Percentiles rank a stretch among this genome's conserved stretches.
These are phyloP conservation scores for Podospora didyma DNA, from an alignment of 495 filamentous ascomycete species.

Conservation along the genomic window DNA sequence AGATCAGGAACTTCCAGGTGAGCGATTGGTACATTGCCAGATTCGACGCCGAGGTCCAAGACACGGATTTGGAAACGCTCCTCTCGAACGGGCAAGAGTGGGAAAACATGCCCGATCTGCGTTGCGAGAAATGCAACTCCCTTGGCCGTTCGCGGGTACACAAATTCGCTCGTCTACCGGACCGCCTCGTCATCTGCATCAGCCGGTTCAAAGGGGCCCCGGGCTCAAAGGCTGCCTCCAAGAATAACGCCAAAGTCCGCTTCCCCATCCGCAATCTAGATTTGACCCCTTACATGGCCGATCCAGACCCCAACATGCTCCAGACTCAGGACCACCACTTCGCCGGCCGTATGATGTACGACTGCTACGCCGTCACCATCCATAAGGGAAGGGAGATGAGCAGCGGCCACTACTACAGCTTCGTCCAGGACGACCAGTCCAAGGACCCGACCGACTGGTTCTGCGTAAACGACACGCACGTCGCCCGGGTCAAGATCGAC, in stretches of 20 bases:
- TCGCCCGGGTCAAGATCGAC: constrained; percentile 27
- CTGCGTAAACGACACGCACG: constrained; percentile 26
- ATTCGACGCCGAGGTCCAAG: constrained; percentile 10
- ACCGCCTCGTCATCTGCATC: constrained; percentile 30
- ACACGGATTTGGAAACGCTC: constrained; percentile 17
- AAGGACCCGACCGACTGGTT: constrained; percentile 29
- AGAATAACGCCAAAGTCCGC: constrained; percentile 24
- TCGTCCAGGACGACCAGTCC: constrained; percentile 28
- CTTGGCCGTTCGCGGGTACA: constrained; percentile 23
- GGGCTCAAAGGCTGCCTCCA: constrained; percentile 9
- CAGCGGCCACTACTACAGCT: constrained; percentile 43
- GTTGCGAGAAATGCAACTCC: constrained; percentile 29
- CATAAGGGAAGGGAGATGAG: constrained; percentile 26
- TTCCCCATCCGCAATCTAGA: constrained; percentile 37
- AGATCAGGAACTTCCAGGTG: constrained; percentile 18
- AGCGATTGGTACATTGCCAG: constrained; percentile 21
- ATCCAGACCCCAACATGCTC: constrained; percentile 9
- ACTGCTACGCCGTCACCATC: constrained; percentile 42
- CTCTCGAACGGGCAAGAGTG: constrained; percentile 13
- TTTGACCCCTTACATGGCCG: constrained; percentile 27
- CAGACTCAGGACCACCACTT: constrained; percentile 21
- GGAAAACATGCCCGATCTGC: constrained; percentile 13
- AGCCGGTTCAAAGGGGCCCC: constrained; percentile 21
- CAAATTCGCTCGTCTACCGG: constrained; percentile 30
- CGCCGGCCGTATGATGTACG: constrained; percentile 30